Evolutionary conservation across 1,139 yeast species (phyloP), one percentile per base, ranked within the genome.

Genomic region (Diutina neorugosa): DNA sequence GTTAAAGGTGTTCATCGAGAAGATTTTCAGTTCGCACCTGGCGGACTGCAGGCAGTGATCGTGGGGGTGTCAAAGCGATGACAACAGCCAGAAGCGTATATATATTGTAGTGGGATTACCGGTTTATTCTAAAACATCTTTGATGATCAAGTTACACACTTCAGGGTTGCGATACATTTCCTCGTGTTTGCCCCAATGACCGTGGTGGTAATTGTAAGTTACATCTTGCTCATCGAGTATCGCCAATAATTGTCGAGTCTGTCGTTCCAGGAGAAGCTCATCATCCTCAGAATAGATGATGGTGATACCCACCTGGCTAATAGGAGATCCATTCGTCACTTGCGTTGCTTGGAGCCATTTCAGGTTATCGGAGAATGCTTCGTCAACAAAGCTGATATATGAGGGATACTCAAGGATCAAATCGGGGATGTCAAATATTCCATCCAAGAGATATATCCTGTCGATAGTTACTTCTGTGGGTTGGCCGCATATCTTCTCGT

Each of bases 401-500:
- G 57, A 57, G 0, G 79, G 76, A 56, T 79, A 74, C 58, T 78
- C 84, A 1, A 59, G 60, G 1, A 74, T 59, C 53, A 80, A 62
- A 1, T 63, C 64, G 1, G 55, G 53, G 4, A 80, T 63, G 57
- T 77, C 73, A 60, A 73, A 79, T 49, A 81, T 78, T 0, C 84
- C 85, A 57, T 80, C 84, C 4, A 78, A 62, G 23, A 75, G 64
- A 47, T 61, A 60, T 11, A 66, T 37, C 50, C 14, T 27, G 44
- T 18, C n/a, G 11, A 41, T 14, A 31, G 12, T 31, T 31, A 31
- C n/a, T 14, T 31, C n/a, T 8, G 37, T 31, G 12, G 37, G 37
- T 7, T 11, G 37, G 16, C 46, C 46, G 7, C 6, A 14, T 11
- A 21, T 12, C 7, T 23, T 12, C 12, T 21, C 18, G 6, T 5